Evolutionary conservation across 2,329 filamentous ascomycete genomes (phyloP), one percentile per base, ranked within the genome.

Genomic region (Graphilbum ipis-grandicollis): DNA sequence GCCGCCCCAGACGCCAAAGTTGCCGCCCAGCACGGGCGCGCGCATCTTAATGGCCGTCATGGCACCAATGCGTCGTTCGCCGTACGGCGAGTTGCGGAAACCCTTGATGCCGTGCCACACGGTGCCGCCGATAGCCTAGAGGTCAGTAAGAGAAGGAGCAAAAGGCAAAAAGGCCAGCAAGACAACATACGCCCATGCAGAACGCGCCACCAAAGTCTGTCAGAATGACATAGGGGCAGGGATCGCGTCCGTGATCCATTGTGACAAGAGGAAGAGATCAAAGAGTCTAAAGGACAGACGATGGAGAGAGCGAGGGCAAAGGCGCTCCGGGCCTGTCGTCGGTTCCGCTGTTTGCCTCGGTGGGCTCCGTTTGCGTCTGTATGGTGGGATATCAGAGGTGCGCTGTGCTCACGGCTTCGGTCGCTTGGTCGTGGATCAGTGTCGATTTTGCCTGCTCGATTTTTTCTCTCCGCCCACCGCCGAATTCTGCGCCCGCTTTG

Each of bases 41-140:
- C 90, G 80, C 54, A 90, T 86, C 69, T 98, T 98, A 62, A 98
- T 85, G 42, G 90, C 90, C 50, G 88, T 94, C 61, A 98, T 71
- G 48, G 90, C 83, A 56, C 90, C 90, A 66, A 96, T 88, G 57
- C 88, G 73, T 56, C 90, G 75, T 66, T 98, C 90, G 56, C 90
- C 90, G 57, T 93, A 84, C 28, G 82, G 82, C 41, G 76, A 82
- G 63, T 83, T 92, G 55, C 85, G 68, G 63, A 84, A 90, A 41
- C 86, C 90, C 65, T 98, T 98, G 46, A 94, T 80, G 50, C 86
- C 86, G 62, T 94, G 88, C 88, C 88, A 94, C 56, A 94, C 79
- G 51, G 82, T 79, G 51, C 79, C 79, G 51, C 77, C 76, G 47
- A 83, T 78, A 43, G 75, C 75, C 75, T 81, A 14, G 3, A 19